Evolutionary conservation across 1,284 basidiomycete genomes (phyloP).

Genomic region (Pseudozyma tsukubaensis): DNA sequence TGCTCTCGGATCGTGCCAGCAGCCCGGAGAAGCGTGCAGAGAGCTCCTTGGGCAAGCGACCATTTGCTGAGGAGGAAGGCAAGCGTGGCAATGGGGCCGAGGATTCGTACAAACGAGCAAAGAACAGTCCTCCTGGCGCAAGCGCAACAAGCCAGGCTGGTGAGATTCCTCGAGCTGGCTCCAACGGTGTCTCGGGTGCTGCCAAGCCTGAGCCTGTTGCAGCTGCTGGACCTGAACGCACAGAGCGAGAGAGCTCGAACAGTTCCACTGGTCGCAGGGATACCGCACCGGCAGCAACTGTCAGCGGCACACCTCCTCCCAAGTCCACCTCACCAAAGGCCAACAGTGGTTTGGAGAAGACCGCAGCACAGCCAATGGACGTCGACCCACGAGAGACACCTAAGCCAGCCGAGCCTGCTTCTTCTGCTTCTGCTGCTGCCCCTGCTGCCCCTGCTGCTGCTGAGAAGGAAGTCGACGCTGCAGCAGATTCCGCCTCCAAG

Average conservation of each 20-base stretch:
- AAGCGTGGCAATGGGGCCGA: conserved; percentile 20
- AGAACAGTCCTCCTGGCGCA: conserved; percentile 18
- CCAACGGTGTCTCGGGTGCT: conserved; percentile 2
- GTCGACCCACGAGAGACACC: not conserved
- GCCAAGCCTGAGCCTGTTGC: conserved; percentile 4
- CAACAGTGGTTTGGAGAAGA: not conserved
- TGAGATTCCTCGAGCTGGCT: not conserved
- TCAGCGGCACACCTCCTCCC: conserved; percentile 4
- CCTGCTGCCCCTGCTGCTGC: not conserved
- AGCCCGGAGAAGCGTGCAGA: conserved; percentile 42
- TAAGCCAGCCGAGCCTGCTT: not conserved
- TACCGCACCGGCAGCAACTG: not conserved
- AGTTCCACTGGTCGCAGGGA: not conserved
- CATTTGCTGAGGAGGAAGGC: conserved; percentile 33
- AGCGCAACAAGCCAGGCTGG: conserved; percentile 9
- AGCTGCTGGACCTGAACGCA: not conserved
- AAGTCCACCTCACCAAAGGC: conserved; percentile 2
- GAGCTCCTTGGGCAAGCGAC: conserved; percentile 53
- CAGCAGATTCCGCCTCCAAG: too few relatives aligned
- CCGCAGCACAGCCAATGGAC: conserved; percentile 3
- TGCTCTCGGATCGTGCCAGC: conserved; percentile 10
- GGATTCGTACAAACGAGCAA: conserved; percentile 44
- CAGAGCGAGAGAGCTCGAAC: conserved; percentile 4
- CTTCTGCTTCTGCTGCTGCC: not conserved
- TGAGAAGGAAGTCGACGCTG: too few relatives aligned